Evolutionary conservation across 106 monocot genomes (phyloP).

Genomic region (Dactylorhiza incarnata): DNA sequence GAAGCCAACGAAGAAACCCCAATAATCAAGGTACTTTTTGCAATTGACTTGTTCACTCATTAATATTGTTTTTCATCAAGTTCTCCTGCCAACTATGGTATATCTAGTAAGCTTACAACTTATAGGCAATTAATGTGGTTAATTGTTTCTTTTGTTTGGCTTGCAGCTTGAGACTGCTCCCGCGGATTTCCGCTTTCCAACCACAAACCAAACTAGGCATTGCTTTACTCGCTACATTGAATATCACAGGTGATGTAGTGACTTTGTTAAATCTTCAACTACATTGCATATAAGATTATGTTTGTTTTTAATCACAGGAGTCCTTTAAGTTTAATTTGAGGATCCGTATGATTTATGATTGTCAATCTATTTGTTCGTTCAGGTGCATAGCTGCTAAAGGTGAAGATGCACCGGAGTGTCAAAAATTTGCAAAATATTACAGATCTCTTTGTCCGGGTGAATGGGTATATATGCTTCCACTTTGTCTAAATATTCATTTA

Average conservation of each 20-base stretch:
- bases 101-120: background rate
- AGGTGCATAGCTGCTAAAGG: slow-evolving; percentile 91
- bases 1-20: slow-evolving; percentile 7
- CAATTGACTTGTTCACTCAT: background rate
- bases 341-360: background rate
- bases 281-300: background rate
- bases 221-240: slow-evolving; percentile 97
- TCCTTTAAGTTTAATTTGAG: background rate
- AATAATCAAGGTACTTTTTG: background rate
- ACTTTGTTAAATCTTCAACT: background rate
- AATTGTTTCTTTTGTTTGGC: background rate
- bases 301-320: background rate
- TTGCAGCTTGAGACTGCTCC: slow-evolving; percentile 27
- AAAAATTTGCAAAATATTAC: slow-evolving; percentile 61
- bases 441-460: slow-evolving; percentile 62
- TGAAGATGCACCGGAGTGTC: slow-evolving; percentile 65
- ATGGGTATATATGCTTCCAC: slow-evolving; percentile 51
- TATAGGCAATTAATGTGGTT: background rate
- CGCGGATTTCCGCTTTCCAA: slow-evolving; percentile 96
- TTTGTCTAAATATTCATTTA: background rate
- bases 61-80: background rate
- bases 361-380: background rate
- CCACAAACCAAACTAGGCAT: slow-evolving; percentile 96
- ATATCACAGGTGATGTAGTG: slow-evolving; percentile 52
- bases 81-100: background rate